These are phyloP conservation scores for Xanthoceras sorbifolium DNA, from an alignment of 345 rosid genomes.

Conservation along the genomic window DNA sequence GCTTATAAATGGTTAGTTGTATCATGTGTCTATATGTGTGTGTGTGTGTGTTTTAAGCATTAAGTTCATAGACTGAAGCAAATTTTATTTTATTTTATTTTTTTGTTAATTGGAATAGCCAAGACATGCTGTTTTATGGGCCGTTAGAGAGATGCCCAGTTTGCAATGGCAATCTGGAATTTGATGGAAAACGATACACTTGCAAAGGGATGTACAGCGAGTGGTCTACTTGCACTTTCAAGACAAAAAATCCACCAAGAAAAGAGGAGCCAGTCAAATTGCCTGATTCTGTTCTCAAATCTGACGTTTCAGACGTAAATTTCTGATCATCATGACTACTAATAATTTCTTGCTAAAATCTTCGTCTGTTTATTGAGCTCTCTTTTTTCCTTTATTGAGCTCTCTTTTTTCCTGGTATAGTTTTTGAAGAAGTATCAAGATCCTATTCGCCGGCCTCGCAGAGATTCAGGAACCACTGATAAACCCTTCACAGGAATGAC, in stretches of 20 bases:
- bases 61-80: no score
- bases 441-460: conserved; percentile 48
- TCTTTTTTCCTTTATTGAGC: background rate
- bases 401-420: conserved; percentile 28
- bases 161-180: conserved; percentile 53
- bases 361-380: background rate
- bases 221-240: conserved; percentile 80
- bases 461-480: conserved; percentile 38
- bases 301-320: conserved; percentile 55
- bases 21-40: no score
- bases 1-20: conserved; percentile 42
- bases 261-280: conserved; percentile 49
- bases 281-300: conserved; percentile 53
- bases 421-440: conserved; percentile 64
- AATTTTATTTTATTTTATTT: no score
- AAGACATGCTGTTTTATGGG: conserved; percentile 68
- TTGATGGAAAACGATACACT: conserved; percentile 49
- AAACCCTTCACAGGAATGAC: conserved; percentile 68
- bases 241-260: conserved; percentile 59
- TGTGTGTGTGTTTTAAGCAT: background rate
- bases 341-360: background rate
- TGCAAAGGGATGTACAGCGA: conserved; percentile 77
- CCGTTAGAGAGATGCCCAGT: conserved; percentile 60
- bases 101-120: conserved; percentile 35
- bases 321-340: background rate